Evolutionary conservation across 2,329 filamentous ascomycete genomes (phyloP), one percentile per base, ranked within the genome.

Genomic region (Verticillium klebahnii): DNA sequence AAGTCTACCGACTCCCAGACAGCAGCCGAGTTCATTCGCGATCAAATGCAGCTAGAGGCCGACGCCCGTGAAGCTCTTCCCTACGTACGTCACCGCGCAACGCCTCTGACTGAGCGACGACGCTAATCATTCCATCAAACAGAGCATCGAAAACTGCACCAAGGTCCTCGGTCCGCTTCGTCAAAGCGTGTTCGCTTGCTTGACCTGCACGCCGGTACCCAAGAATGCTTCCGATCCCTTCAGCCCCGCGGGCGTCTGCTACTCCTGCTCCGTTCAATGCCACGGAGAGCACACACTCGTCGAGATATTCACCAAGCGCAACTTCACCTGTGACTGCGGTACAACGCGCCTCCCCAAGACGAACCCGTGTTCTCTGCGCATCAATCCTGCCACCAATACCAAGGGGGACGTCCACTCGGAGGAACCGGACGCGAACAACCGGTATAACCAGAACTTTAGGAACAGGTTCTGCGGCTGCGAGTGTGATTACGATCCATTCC

Each of bases 261-360:
- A 99, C 71, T 91, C 93, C 25, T 99, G 95, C 78, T 97, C 94
- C 7, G 92, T 99, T 63, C 91, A 94, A 69, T 99, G 95, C 73
- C 95, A 99, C 71, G 94, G 95, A 67, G 93, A 98, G 71, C 95
- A 99, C 73, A 90, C 85, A 1, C 86, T 99, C 31, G 95, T 98
- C 58, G 95, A 99, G 77, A 89, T 99, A 23, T 99, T 99, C 78
- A 89, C 86, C 72, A 98, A 97, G 79, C 89, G 96, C 70, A 89
- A 97, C 76, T 98, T 99, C 71, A 91, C 91, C 50, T 99, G 95
- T 78, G 95, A 99, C 74, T 99, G 95, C 70, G 95, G 95, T 31
- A 97, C 93, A 0, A 92, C 89, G 55, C 88, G 94, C 59, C 82
- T 96, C 31, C 85, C 88, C 0, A 78, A 83, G 1, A 86, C 83